These are phyloP conservation scores for Thelonectria discophora DNA, from an alignment of 2,329 filamentous ascomycete species.

Conservation along the genomic window DNA sequence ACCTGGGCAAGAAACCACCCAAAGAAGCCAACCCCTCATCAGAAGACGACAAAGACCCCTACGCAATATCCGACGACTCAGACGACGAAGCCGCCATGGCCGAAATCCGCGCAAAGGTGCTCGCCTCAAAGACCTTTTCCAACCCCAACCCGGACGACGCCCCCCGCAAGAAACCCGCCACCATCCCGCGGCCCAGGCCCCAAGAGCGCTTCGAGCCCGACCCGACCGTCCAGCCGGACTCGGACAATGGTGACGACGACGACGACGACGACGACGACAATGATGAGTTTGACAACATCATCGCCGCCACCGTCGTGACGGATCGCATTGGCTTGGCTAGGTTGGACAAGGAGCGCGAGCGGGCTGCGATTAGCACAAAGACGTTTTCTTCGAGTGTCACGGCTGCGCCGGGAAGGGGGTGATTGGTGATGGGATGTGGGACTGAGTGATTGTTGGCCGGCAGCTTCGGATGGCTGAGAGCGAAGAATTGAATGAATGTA, in stretches of 20 bases:
- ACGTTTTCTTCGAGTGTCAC: constrained; percentile 61
- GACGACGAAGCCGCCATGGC: constrained; percentile 90
- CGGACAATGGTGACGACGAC: constrained; percentile 67
- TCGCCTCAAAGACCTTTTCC: constrained; percentile 88
- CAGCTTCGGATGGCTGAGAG: no score
- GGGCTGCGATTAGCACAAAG: constrained; percentile 57
- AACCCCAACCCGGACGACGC: constrained; percentile 56
- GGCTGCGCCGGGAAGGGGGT: constrained; percentile 60
- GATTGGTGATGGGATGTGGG: constrained; percentile 14
- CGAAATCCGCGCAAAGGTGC: constrained; percentile 86
- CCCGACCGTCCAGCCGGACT: constrained; percentile 75
- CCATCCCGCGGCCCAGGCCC: constrained; percentile 67
- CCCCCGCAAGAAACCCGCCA: constrained; percentile 66
- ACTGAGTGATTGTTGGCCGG: not conserved
- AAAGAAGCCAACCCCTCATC: constrained; percentile 40
- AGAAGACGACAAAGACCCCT: constrained; percentile 68
- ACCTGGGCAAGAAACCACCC: constrained; percentile 63
- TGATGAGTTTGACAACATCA: constrained; percentile 91
- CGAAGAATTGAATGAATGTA: not conserved
- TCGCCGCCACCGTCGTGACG: constrained; percentile 88
- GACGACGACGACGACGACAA: constrained; percentile 75
- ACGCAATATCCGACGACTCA: constrained; percentile 79
- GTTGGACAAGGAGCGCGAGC: constrained; percentile 64
- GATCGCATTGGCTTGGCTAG: constrained; percentile 77
- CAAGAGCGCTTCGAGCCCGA: constrained; percentile 60